Base-by-base conservation (phyloP, 1,284 basidiomycete genomes). In the Testicularia cyperi region DNA sequence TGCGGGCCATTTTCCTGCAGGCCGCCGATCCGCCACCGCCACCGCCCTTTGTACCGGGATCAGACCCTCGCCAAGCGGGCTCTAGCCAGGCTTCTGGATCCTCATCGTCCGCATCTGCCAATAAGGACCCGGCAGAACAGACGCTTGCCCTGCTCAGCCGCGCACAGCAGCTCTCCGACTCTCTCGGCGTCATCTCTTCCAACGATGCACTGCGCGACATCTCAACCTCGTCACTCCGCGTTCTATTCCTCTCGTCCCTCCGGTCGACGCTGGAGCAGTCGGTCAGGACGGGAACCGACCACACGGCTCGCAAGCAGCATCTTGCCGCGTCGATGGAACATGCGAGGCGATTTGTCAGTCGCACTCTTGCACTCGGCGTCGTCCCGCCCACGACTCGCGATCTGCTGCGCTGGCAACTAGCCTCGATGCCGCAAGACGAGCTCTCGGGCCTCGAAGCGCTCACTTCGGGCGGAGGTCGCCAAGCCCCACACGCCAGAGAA, bases 181-280 rank as follows among this genome's bases (percentile, higher is more conserved):
- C 67, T 4, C 43, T 64, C 31, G 44, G 41, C 22, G 47, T 72
- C 22, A 40, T 72, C n/a, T 63, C 54, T 4, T 29, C 38, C 34
- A 68, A 69, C 46, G 69, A 72, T 21, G 41, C 44, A 4, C 27
- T 69, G 26, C 33, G 60, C 5, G 69, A 72, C 30, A 62, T 72
- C 14, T 58, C 61, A 16, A 72, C 69, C 21, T 58, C 54, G 13
- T 57, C 67, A 7, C 54, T 72, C 15, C 69, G 69, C 4, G 54
- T 53, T 13, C 56, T 72, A 10, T 61, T 72, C 40, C 46, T 72
- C 8, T 42, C 55, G 9, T 67, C 64, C 9, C 45, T 72, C 8
- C 37, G 41, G n/a, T 44, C 58, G 1, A 44, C 63, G 21, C 35
- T 68, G 6, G 44, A 67, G 20, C 20, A 51, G 5, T 21, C 32